These are phyloP conservation scores for Purpureocillium takamizusanense DNA, from an alignment of 2,329 filamentous ascomycete species.

Conservation along the genomic window DNA sequence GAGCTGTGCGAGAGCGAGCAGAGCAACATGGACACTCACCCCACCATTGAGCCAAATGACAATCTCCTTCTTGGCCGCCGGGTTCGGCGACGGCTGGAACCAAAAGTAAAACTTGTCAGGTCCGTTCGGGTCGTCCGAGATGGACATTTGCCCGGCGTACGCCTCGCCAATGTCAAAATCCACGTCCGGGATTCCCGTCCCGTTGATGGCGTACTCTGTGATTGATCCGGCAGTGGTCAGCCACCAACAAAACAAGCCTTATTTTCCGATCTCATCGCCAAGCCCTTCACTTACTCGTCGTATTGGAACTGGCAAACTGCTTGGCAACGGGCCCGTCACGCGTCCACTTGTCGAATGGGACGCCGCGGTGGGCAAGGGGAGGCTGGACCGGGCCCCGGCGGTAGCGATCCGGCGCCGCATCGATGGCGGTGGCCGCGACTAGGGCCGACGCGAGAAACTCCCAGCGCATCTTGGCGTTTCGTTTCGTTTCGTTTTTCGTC, in stretches of 20 bases:
- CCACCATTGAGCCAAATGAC: slow-evolving; percentile 38
- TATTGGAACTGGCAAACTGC: slow-evolving; percentile 4
- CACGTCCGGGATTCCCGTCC: slow-evolving; percentile 52
- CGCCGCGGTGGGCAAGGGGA: not conserved
- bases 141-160: slow-evolving; percentile 47
- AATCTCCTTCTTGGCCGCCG: slow-evolving; percentile 35
- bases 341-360: slow-evolving; percentile 3
- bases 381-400: not conserved
- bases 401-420: not conserved
- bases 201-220: slow-evolving; percentile 48
- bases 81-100: slow-evolving; percentile 40
- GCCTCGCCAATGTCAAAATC: slow-evolving; percentile 54
- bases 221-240: too few relatives aligned
- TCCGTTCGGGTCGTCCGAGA: slow-evolving; percentile 30
- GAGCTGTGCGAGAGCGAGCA: too few relatives aligned
- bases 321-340: slow-evolving; percentile 1
- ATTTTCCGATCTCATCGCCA: too few relatives aligned
- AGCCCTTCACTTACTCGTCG: slow-evolving; percentile 3
- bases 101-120: slow-evolving; percentile 36
- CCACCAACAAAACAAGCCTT: too few relatives aligned
- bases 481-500: too few relatives aligned
- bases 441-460: not conserved
- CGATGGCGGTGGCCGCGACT: slow-evolving; percentile 1
- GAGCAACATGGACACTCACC: too few relatives aligned
- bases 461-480: slow-evolving; percentile 4